Percentiles rank a stretch among this genome's conserved stretches.
phyloP scores from a whole-genome alignment of 176 grass and related monocot species.

The Carex kokanica region DNA sequence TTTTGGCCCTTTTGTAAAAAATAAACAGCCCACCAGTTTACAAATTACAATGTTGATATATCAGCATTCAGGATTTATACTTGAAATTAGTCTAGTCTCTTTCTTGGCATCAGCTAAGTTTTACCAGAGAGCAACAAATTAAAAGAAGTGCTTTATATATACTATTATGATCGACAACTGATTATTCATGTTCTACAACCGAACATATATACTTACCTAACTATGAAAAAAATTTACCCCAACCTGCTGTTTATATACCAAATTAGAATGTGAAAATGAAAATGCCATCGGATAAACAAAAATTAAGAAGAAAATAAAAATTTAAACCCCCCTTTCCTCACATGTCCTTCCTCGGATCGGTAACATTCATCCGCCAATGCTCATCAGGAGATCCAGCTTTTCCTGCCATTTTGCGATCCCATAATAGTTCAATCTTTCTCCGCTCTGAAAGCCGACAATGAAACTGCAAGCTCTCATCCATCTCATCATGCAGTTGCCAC shows the following conservation, averaged over 20 bases:
- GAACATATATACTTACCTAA: conserved; percentile 4
- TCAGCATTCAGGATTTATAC: background rate
- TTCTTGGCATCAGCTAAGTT: background rate
- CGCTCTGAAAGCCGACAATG: conserved; percentile 53
- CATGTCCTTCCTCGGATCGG: conserved; percentile 48
- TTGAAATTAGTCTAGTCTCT: background rate
- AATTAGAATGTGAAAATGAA: conserved; percentile 12
- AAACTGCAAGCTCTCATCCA: conserved; percentile 51
- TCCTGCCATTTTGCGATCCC: conserved; percentile 57
- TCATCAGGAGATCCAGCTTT: conserved; percentile 40
- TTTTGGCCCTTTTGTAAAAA: background rate
- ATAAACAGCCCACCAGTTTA: background rate
- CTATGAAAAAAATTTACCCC: conserved; percentile 18
- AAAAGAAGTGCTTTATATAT: background rate
- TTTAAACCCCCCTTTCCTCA: background rate
- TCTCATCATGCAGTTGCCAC: conserved; percentile 79
- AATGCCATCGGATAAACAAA: conserved; percentile 17
- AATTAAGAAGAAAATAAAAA: background rate
- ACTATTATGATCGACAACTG: background rate
- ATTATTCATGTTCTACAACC: conserved; percentile 24
- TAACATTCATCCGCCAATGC: conserved; percentile 78
- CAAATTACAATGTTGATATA: background rate
- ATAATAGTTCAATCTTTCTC: conserved; percentile 54
- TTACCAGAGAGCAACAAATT: background rate
- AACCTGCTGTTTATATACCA: conserved; percentile 25